Base-by-base conservation (phyloP, 805 yeast species). In the Lipomyces starkeyi region DNA sequence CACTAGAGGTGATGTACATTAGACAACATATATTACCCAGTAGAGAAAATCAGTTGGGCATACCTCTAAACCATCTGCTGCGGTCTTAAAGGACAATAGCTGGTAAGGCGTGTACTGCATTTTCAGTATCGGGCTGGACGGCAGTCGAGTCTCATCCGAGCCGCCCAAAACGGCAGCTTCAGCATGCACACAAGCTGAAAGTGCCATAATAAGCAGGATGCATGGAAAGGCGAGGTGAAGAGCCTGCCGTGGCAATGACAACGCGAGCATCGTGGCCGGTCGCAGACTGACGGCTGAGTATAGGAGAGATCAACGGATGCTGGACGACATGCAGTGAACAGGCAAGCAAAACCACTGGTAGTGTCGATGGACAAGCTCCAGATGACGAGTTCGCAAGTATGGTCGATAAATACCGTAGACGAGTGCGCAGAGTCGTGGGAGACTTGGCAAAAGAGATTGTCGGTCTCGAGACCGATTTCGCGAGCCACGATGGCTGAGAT, bases 11-110 rank as follows among this genome's bases (percentile, higher is more conserved):
- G n/a, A 14, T 9, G 52, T 11, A 29, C 17, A 14, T 25, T 53
- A 35, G 58, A 22, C 49, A 52, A 11, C 34, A 54, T 37, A 53
- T 20, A 53, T n/a, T 22, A 29, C 9, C n/a, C 57, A 34, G 34
- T 17, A 3, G 27, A 13, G 3, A 25, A 20, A 25, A 3, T 13
- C 22, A 0, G n/a, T 2, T 2, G 17, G 3, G 40, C 63, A 29
- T 25, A 60, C 64, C 67, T 59, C 59, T 8, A 65, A 53, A 8
- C 67, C 68, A 56, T 62, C 66, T 13, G 56, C 55, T 27, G 49
- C 47, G 8, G 57, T 35, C 13, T 25, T 17, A 52, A 64, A 64
- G 27, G 65, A 22, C 22, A 60, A 53, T 13, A 64, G 61, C 43
- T 37, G 43, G 53, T 37, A 27, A 9, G 65, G 62, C 32, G 64